Evolutionary conservation across 73 alveolate species (phyloP).

Genomic region (Paramecium sonneborni): DNA sequence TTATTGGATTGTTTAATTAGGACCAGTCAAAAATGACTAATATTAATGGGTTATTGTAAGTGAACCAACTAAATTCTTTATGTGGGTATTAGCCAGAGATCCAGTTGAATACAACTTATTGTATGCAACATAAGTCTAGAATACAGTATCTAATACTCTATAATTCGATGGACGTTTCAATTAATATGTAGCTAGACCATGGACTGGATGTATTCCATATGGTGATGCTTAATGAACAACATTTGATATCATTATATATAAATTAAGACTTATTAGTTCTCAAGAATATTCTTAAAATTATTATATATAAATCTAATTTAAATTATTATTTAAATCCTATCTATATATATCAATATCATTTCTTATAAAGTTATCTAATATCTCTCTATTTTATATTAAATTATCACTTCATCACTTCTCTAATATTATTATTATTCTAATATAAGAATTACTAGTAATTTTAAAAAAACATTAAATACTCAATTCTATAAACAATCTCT

Average conservation of each 20-base stretch:
- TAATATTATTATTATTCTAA: no score
- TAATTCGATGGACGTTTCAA: conserved; percentile 12
- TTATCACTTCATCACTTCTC: no score
- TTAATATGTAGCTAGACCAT: conserved; percentile 40
- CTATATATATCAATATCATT: no score
- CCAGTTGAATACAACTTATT: neutral
- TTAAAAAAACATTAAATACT: no score
- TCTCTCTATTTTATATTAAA: no score
- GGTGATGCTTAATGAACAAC: neutral
- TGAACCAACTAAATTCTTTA: conserved; percentile 28
- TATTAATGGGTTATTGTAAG: conserved; percentile 47
- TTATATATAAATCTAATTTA: no score
- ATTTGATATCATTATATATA: neutral
- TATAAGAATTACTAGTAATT: no score
- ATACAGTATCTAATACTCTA: neutral
- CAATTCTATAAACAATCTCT: neutral
- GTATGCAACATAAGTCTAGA: neutral
- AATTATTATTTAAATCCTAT: no score
- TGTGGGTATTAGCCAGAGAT: conserved; percentile 60
- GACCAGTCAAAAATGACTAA: conserved; percentile 37
- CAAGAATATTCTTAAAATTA: neutral
- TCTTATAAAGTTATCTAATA: no score
- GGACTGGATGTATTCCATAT: conserved; percentile 34
- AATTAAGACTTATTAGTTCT: neutral
- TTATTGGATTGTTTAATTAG: conserved; percentile 44